Base-by-base conservation (phyloP, 305 asterid species). In the Solanum hybrid region DNA sequence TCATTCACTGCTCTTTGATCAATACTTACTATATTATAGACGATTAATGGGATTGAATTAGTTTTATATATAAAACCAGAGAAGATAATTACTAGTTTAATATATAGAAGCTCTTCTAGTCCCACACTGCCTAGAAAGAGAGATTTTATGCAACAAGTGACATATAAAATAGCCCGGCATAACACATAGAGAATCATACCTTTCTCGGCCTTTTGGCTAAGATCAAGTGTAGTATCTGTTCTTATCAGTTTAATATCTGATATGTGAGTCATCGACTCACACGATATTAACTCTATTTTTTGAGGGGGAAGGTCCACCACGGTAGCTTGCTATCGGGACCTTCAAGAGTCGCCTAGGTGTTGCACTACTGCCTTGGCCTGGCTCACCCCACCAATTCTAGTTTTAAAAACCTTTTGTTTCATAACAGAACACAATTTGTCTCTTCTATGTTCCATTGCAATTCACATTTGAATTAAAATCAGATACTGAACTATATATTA, bases 141-240 rank as follows among this genome's bases (percentile, higher is more conserved):
- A 76, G 12, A 6, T 76, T 27, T 2, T 29, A 31, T 31, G 81
- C 32, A 31, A 2, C n/a, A 11, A 9, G 1, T 31, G 12, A 10
- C 11, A 15, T 3, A 76, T 76, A 31, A 31, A 29, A 76, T 31
- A 31, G 29, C 14, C 11, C 6, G 0, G 36, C 41, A 1, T 17
- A 77, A 77, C 0, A 1, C 9, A 0, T 32, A 2, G 1, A 17
- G 17, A 15, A 32, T 1, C 94, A 92, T 95, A 93, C 94, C 97
- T 93, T 95, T 95, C 95, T 91, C 91, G 91, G 93, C 93, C 93
- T 93, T 92, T 93, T 90, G 90, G 92, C 93, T 92, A 92, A 93
- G 78, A 72, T 72, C 20, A 72, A 72, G 78, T 26, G 4, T 26
- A 72, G 31, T 72, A 72, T 72, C 1, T 72, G 32, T 26, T 72